Conservation (phyloP, 2,329 filamentous ascomycete genomes). For the Endothia cerciana region DNA sequence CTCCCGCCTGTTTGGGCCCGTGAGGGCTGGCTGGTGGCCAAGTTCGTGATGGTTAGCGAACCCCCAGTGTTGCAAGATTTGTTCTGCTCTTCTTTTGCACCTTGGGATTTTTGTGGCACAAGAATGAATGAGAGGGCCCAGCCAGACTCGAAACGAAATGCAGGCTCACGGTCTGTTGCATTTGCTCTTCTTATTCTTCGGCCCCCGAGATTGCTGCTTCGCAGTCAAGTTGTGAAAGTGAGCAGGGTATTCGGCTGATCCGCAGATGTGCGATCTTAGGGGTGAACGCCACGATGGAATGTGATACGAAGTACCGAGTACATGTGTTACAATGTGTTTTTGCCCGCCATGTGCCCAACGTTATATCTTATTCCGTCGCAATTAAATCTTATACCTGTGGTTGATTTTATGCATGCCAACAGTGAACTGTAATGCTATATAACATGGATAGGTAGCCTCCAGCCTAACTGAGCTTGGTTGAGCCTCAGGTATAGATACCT, state of each 20-base stretch:
- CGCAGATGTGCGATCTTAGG: neutral
- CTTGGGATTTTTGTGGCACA: neutral
- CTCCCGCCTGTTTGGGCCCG: no score
- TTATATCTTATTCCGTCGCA: neutral
- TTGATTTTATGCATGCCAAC: no score
- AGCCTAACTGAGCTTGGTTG: neutral
- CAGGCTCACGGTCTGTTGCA: neutral
- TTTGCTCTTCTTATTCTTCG: neutral
- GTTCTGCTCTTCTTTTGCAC: neutral
- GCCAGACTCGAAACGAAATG: neutral
- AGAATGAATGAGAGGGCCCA: neutral
- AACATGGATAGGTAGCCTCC: neutral
- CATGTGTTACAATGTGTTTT: neutral
- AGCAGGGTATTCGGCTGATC: neutral
- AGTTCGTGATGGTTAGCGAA: neutral
- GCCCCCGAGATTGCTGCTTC: neutral
- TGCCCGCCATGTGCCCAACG: neutral
- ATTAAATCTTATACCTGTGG: no score
- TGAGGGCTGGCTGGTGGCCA: neutral
- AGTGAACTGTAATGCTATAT: neutral
- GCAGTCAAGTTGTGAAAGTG: neutral
- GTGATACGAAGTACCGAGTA: slow-evolving; percentile 3
- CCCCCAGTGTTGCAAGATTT: neutral
- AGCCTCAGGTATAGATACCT: neutral
- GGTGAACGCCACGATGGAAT: neutral